Percentiles rank a stretch among this genome's conserved stretches.
These are phyloP conservation scores for Boletus sp. DNA, from an alignment of 768 basidiomycete species.

Conservation along the genomic window DNA sequence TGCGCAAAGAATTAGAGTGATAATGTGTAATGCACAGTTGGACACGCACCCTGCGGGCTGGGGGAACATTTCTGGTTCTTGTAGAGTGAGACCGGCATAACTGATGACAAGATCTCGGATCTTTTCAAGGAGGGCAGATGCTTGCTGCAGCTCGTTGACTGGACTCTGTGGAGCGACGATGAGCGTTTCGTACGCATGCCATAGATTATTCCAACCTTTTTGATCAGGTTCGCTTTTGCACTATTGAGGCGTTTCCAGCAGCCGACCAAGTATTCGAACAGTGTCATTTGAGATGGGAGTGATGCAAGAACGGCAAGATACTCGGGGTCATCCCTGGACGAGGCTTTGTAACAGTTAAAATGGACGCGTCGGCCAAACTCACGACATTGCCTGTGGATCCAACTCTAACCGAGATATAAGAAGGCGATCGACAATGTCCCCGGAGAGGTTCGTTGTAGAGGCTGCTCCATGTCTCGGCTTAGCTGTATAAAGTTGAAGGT, in stretches of 20 bases:
- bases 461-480: slow-evolving; percentile 15
- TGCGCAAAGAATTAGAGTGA: slow-evolving; percentile 26
- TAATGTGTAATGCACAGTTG: background rate
- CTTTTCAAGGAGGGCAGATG: slow-evolving; percentile 66
- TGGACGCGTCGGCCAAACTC: slow-evolving; percentile 31
- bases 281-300: slow-evolving; percentile 73
- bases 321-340: slow-evolving; percentile 66
- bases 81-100: slow-evolving; percentile 84
- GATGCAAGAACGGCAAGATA: slow-evolving; percentile 72
- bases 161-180: slow-evolving; percentile 42
- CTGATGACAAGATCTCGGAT: slow-evolving; percentile 81
- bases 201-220: slow-evolving; percentile 48
- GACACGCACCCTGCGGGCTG: slow-evolving; percentile 70
- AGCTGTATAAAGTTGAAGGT: background rate
- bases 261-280: slow-evolving; percentile 86
- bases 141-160: slow-evolving; percentile 55
- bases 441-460: slow-evolving; percentile 45
- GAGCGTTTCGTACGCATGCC: slow-evolving; percentile 35
- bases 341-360: background rate
- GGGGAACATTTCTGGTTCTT: slow-evolving; percentile 94
- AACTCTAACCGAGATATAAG: slow-evolving; percentile 84
- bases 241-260: slow-evolving; percentile 88
- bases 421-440: slow-evolving; percentile 70
- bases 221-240: slow-evolving; percentile 51
- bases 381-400: slow-evolving; percentile 71